Evolutionary conservation across 371 early-diverging fungal species (phyloP).

Genomic region (Amoeboaphelidium protococcarum): DNA sequence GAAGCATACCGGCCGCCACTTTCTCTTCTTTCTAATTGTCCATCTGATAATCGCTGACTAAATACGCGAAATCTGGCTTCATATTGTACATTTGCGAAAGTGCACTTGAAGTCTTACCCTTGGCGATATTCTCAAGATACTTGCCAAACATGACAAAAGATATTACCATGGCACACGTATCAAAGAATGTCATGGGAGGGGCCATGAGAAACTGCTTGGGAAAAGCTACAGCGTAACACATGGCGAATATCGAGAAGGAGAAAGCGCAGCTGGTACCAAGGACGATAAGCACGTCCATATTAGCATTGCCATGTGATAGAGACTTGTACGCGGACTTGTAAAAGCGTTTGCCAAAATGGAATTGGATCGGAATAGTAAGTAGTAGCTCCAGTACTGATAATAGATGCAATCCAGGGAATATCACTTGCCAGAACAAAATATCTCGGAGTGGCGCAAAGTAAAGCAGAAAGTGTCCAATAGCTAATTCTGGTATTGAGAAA

Average conservation of each 20-base stretch:
- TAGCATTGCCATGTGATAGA: conserved; percentile 44
- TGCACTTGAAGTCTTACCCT: conserved; percentile 68
- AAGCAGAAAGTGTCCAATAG: neutral
- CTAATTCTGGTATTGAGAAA: conserved; percentile 39
- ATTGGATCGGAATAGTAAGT: conserved; percentile 66
- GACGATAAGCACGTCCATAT: conserved; percentile 84
- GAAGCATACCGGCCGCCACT: conserved; percentile 60
- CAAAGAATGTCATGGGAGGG: conserved; percentile 57
- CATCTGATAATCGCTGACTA: conserved; percentile 21
- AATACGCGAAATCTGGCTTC: conserved; percentile 41
- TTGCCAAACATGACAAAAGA: conserved; percentile 69
- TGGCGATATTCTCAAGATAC: conserved; percentile 69
- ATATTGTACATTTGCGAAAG: conserved; percentile 60
- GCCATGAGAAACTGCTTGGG: conserved; percentile 7
- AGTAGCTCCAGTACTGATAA: conserved; percentile 30
- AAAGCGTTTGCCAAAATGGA: conserved; percentile 55
- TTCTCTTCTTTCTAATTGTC: conserved; percentile 50
- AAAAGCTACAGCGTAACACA: conserved; percentile 18
- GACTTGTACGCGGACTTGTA: conserved; percentile 48
- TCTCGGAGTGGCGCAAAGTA: conserved; percentile 47
- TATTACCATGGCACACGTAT: conserved; percentile 66
- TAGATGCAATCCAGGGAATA: conserved; percentile 31
- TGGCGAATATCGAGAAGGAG: conserved; percentile 33
- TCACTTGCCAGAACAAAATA: conserved; percentile 26
- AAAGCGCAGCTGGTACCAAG: conserved; percentile 65